Base-by-base conservation (phyloP, 306 rosid genomes). In the Abrus pulchellus region DNA sequence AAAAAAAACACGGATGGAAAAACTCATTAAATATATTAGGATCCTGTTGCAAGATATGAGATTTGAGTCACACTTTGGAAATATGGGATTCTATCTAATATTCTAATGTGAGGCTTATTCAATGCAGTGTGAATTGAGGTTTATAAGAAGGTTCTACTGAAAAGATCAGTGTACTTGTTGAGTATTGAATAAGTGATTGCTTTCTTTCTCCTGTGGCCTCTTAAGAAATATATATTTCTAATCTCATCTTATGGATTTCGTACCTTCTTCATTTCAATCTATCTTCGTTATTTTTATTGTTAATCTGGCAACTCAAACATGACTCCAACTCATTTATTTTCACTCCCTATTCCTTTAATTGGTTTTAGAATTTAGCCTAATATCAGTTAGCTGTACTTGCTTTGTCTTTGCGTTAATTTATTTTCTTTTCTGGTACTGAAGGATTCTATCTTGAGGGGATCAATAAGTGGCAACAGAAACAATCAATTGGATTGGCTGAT, bases 401-500 rank as follows among this genome's bases (percentile, higher is more conserved):
- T 56, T 68, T 69, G 60, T 79, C n/a, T 68, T 52, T n/a, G 28
- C 14, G 34, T 52, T 69, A 5, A 53, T 61, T 41, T 78, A 44
- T 48, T 80, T 40, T 41, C 34, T 56, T 63, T 64, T 41, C n/a
- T 63, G 7, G 36, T 34, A 32, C 67, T 72, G 79, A 78, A 89
- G 89, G 86, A 70, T 66, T 72, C 43, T 3, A 59, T 67, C 8
- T 30, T 27, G 63, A 12, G 13, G 9, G 83, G 79, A 71, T 67
- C 89, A 65, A 14, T 59, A 30, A 62, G 53, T 49, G 83, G 82
- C 32, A 65, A 54, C 50, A 83, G 79, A 62, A 72, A 78, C 33
- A 55, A 50, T 80, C 91, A 87, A 30, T 78, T 84, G 66, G 33
- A 61, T 59, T 89, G 89, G 93, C 77, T 89, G 72, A 82, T 66